A percentile compares a stretch with the other conserved stretches of the same genome.
These are phyloP conservation scores for Coniochaeta sp. DNA, from an alignment of 2,329 filamentous ascomycete genomes.

Conservation along the genomic window DNA sequence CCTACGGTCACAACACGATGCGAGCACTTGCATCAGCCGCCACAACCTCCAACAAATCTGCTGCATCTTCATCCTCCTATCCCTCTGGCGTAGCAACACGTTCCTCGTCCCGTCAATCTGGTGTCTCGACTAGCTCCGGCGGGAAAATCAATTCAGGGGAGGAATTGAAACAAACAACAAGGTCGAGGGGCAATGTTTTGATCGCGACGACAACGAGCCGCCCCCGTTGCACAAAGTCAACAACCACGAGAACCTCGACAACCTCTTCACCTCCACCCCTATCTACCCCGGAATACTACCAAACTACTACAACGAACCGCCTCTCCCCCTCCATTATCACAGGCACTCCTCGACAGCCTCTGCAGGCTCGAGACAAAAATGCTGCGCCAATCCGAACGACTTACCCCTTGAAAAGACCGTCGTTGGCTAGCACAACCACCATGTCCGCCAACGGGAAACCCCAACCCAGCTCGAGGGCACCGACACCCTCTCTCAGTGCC, in stretches of 20 bases:
- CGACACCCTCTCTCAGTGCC: conserved; percentile 56
- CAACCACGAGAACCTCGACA: background rate
- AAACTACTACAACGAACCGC: background rate
- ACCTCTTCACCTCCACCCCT: background rate
- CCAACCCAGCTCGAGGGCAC: conserved; percentile 14
- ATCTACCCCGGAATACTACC: background rate
- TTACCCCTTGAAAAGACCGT: conserved; percentile 15
- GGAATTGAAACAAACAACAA: conserved; percentile 7
- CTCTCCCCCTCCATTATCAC: conserved; percentile 6
- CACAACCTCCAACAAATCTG: conserved; percentile 3
- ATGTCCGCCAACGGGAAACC: conserved; percentile 4
- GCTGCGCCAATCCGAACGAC: conserved; percentile 20
- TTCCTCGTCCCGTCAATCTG: conserved; percentile 4
- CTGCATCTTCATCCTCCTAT: conserved; percentile 3
- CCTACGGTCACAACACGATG: background rate
- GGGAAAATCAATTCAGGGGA: background rate
- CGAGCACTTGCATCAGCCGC: background rate
- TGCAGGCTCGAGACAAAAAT: conserved; percentile 30
- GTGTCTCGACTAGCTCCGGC: background rate
- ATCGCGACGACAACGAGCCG: conserved; percentile 10
- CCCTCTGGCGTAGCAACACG: background rate
- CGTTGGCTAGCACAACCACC: background rate
- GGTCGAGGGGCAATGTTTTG: conserved; percentile 17
- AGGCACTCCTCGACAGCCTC: conserved; percentile 12
- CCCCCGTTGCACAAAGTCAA: background rate